Percentiles rank a stretch among this genome's conserved stretches.
These are phyloP conservation scores for Elongisporangium anandrum DNA, from an alignment of 352 stramenopile species.

Conservation along the genomic window DNA sequence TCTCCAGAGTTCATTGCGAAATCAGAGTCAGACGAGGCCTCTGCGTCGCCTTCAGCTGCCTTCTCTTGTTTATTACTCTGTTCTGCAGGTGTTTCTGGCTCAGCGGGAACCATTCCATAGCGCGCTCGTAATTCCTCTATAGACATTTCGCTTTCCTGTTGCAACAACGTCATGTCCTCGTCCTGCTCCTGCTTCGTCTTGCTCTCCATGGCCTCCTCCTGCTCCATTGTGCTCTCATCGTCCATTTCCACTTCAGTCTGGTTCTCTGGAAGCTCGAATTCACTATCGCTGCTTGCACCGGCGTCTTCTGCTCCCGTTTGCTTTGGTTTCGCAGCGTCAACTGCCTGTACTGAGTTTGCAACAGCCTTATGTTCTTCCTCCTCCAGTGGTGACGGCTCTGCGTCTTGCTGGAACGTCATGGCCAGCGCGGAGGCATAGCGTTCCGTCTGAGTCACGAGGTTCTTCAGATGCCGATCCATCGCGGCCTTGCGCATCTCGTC, in stretches of 20 bases:
- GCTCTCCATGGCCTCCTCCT: slow-evolving; percentile 14
- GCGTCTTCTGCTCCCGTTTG: slow-evolving; percentile 13
- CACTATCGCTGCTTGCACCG: slow-evolving; percentile 6
- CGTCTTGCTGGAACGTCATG: slow-evolving; percentile 42
- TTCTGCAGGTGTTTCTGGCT: slow-evolving; percentile 2
- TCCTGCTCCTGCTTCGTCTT: slow-evolving; percentile 15
- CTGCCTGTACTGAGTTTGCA: slow-evolving; percentile 1
- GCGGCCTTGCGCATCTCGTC: slow-evolving; percentile 82
- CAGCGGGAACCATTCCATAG: slow-evolving; percentile 35
- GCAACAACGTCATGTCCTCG: slow-evolving; percentile 57
- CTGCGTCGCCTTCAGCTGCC: slow-evolving; percentile 17
- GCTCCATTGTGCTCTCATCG: slow-evolving; percentile 38
- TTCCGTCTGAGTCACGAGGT: slow-evolving; percentile 96
- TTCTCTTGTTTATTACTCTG: slow-evolving; percentile 17
- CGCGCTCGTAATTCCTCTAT: slow-evolving; percentile 73
- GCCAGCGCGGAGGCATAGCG: slow-evolving; percentile 90
- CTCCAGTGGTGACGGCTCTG: slow-evolving; percentile 6
- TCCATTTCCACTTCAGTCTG: slow-evolving; percentile 40
- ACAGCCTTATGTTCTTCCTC: too few species aligned
- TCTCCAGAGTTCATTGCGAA: slow-evolving; percentile 15
- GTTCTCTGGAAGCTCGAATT: slow-evolving; percentile 12
- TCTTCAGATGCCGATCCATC: slow-evolving; percentile 97
- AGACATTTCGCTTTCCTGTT: slow-evolving; percentile 76
- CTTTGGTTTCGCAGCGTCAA: slow-evolving; percentile 9
- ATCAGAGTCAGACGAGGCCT: slow-evolving; percentile 34